Evolutionary conservation across 2,329 filamentous ascomycete species (phyloP).

Genomic region (Pestalotiopsis sp.): DNA sequence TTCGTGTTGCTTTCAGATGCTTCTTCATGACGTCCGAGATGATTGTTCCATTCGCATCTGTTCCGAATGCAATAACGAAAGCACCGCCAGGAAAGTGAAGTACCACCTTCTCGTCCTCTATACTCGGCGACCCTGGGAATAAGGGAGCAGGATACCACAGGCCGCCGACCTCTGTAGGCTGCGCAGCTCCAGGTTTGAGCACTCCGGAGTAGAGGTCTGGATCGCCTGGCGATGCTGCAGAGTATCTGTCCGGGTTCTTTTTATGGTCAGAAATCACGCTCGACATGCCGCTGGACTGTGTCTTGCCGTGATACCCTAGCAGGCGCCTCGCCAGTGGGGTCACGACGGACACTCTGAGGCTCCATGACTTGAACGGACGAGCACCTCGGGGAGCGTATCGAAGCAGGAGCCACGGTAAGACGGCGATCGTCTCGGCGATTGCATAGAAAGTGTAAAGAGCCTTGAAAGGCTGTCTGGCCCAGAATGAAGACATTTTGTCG

Average conservation of each 20-base stretch:
- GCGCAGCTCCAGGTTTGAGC: not conserved
- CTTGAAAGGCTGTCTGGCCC: conserved; percentile 18
- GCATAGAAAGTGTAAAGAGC: conserved; percentile 13
- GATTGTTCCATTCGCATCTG: not conserved
- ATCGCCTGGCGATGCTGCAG: conserved; percentile 7
- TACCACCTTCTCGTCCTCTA: conserved; percentile 16
- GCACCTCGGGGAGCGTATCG: conserved; percentile 11
- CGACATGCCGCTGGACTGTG: conserved; percentile 5
- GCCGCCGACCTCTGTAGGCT: conserved; percentile 16
- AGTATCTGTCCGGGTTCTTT: conserved; percentile 13
- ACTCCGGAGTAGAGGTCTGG: conserved; percentile 6
- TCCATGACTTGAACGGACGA: conserved; percentile 17
- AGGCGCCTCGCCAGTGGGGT: conserved; percentile 4
- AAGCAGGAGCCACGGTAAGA: conserved; percentile 12
- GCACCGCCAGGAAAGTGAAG: conserved; percentile 23
- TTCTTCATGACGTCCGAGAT: not conserved
- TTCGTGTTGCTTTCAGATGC: not conserved
- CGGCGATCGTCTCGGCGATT: not conserved
- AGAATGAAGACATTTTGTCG: conserved; percentile 14
- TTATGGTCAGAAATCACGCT: conserved; percentile 7
- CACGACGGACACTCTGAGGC: conserved; percentile 12
- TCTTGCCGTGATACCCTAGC: conserved; percentile 5
- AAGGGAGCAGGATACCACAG: conserved; percentile 20
- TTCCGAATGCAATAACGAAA: conserved; percentile 20
- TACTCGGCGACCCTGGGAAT: not conserved